These are phyloP conservation scores for Aspergillus proliferans DNA, from an alignment of 2,329 filamentous ascomycete species.

Conservation along the genomic window DNA sequence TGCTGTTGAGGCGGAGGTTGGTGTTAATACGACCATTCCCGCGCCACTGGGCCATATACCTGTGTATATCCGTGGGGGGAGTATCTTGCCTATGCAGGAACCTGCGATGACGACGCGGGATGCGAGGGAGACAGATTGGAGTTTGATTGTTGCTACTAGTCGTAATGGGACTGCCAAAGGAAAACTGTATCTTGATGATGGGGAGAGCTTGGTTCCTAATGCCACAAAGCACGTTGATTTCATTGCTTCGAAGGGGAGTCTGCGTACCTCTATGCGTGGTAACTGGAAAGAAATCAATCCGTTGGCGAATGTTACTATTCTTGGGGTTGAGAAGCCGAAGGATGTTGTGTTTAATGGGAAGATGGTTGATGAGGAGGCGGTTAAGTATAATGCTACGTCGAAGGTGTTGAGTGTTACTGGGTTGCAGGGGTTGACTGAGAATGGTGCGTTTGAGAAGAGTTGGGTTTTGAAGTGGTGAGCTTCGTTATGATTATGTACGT, in stretches of 20 bases:
- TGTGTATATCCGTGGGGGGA: slow-evolving; percentile 63
- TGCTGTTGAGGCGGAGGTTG: slow-evolving; percentile 45
- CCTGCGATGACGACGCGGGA: slow-evolving; percentile 61
- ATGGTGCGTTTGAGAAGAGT: slow-evolving; percentile 52
- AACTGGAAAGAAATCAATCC: slow-evolving; percentile 52
- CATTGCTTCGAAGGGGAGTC: slow-evolving; percentile 23
- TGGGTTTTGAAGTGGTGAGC: slow-evolving; percentile 51
- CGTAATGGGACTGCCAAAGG: slow-evolving; percentile 52
- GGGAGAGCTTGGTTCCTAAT: slow-evolving; percentile 57
- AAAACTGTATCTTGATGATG: slow-evolving; percentile 66
- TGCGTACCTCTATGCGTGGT: slow-evolving; percentile 48
- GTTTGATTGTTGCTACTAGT: slow-evolving; percentile 58
- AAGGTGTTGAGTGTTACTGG: slow-evolving; percentile 48
- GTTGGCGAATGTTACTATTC: slow-evolving; percentile 57
- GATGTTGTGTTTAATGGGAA: slow-evolving; percentile 49
- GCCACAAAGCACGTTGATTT: slow-evolving; percentile 50
- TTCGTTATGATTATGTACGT: too few species aligned
- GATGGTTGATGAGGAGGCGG: slow-evolving; percentile 36
- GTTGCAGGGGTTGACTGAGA: slow-evolving; percentile 43
- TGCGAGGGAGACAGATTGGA: slow-evolving; percentile 60
- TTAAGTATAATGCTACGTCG: slow-evolving; percentile 45
- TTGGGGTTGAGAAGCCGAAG: slow-evolving; percentile 47
- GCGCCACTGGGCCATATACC: slow-evolving; percentile 65
- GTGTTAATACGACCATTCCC: slow-evolving; percentile 54
- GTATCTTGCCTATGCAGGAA: slow-evolving; percentile 62